A percentile compares a stretch with the other conserved stretches of the same genome.
These are phyloP conservation scores for Phytophthora syringae DNA, from an alignment of 352 stramenopile species.

Conservation along the genomic window DNA sequence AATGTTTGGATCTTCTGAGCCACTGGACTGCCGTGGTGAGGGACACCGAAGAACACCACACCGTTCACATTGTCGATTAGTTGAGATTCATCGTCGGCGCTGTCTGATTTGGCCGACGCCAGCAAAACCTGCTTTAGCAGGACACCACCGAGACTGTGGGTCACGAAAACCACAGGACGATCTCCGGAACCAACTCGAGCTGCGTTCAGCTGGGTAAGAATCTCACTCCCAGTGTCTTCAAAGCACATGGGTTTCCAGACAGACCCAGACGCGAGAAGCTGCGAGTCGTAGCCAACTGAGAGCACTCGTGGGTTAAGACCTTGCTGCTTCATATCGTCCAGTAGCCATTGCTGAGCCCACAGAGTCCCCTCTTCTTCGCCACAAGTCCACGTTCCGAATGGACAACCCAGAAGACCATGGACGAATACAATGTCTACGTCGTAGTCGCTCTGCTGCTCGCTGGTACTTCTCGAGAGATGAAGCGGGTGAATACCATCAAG, in stretches of 20 bases:
- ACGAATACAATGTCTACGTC: constrained; percentile 86
- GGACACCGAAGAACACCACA: constrained; percentile 82
- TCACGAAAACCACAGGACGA: constrained; percentile 84
- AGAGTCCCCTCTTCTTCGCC: constrained; percentile 62
- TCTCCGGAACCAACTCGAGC: constrained; percentile 64
- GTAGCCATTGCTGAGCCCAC: constrained; percentile 76
- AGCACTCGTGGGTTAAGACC: constrained; percentile 71
- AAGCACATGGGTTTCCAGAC: constrained; percentile 79
- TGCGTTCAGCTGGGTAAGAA: constrained; percentile 63
- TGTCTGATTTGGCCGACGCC: constrained; percentile 38
- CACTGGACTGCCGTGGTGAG: constrained; percentile 81
- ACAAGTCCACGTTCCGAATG: constrained; percentile 83
- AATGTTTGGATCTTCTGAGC: constrained; percentile 71
- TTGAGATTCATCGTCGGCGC: constrained; percentile 4
- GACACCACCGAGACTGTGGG: constrained; percentile 82
- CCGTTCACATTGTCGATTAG: constrained; percentile 74
- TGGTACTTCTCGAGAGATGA: constrained; percentile 47
- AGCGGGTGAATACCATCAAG: constrained; percentile 76
- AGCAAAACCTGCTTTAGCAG: constrained; percentile 85
- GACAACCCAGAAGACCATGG: constrained; percentile 78
- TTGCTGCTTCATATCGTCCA: constrained; percentile 63
- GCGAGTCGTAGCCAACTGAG: constrained; percentile 85
- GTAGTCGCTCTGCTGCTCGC: constrained; percentile 42
- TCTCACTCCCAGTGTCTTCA: constrained; percentile 69
- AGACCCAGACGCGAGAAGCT: constrained; percentile 77